Percentiles rank a stretch among this genome's conserved stretches.
These are phyloP conservation scores for Boletus pseudo-olivaceus DNA, from an alignment of 768 basidiomycete species.

Conservation along the genomic window DNA sequence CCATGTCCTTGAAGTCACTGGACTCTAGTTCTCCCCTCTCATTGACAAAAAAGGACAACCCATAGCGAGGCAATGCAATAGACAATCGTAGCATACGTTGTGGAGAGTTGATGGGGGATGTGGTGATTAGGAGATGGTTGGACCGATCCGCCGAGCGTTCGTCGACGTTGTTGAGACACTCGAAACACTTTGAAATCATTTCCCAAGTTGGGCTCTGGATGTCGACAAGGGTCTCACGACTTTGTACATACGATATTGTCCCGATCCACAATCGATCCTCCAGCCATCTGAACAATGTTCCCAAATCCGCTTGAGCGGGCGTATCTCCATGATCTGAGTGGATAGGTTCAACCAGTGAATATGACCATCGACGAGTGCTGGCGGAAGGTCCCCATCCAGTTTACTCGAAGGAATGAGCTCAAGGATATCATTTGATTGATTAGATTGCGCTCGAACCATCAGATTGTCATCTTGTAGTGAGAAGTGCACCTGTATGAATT, in stretches of 20 bases:
- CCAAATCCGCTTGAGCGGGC: slow-evolving; percentile 18
- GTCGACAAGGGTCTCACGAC: slow-evolving; percentile 14
- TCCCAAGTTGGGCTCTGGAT: slow-evolving; percentile 16
- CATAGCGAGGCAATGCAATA: slow-evolving; percentile 34
- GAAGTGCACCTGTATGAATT: slow-evolving; percentile 16
- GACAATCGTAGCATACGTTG: not conserved
- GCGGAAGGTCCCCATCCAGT: slow-evolving; percentile 20
- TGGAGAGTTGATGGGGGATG: not conserved
- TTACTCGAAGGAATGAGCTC: slow-evolving; percentile 16
- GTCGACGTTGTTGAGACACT: not conserved
- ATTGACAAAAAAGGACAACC: slow-evolving; percentile 37
- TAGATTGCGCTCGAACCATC: slow-evolving; percentile 6
- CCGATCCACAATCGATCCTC: slow-evolving; percentile 8
- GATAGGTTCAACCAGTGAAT: slow-evolving; percentile 26
- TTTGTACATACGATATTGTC: not conserved
- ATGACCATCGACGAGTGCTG: not conserved
- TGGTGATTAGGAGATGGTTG: slow-evolving; percentile 13
- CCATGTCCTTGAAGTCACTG: slow-evolving; percentile 35
- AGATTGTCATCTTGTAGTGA: not conserved
- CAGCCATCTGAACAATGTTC: slow-evolving; percentile 16
- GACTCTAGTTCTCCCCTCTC: slow-evolving; percentile 31
- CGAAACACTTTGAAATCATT: slow-evolving; percentile 14
- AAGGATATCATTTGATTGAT: not conserved
- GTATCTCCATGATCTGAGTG: slow-evolving; percentile 20
- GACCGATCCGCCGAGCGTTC: too few relatives aligned